These are phyloP conservation scores for Coemansia sp. DNA, from an alignment of 192 early-diverging fungal species.

Conservation along the genomic window DNA sequence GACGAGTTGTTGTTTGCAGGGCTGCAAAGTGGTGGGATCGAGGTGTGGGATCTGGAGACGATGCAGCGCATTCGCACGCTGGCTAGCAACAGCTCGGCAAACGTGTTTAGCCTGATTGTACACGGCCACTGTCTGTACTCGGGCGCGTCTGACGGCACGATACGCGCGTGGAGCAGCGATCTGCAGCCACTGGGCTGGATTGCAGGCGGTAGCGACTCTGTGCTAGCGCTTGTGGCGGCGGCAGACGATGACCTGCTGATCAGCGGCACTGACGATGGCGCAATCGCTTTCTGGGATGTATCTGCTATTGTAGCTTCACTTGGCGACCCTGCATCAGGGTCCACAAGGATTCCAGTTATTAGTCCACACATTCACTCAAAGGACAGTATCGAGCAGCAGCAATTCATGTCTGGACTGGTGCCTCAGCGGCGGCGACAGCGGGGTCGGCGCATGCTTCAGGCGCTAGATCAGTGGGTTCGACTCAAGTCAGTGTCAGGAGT, in stretches of 20 bases:
- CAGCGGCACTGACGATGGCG: conserved; percentile 62
- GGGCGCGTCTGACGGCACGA: conserved; percentile 68
- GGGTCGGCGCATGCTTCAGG: conserved; percentile 57
- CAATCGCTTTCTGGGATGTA: conserved; percentile 62
- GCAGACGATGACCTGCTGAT: conserved; percentile 54
- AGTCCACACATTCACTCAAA: neutral
- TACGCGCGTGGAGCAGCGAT: conserved; percentile 67
- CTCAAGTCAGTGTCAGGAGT: conserved; percentile 69
- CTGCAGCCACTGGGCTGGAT: conserved; percentile 60
- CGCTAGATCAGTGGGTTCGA: conserved; percentile 68
- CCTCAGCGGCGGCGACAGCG: conserved; percentile 13
- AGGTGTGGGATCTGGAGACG: conserved; percentile 78
- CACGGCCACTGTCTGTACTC: conserved; percentile 55
- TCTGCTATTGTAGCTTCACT: conserved; percentile 10
- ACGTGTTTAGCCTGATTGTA: conserved; percentile 61
- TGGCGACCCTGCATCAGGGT: neutral
- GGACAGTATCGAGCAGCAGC: neutral
- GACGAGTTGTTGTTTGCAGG: conserved; percentile 73
- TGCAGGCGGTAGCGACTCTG: conserved; percentile 56
- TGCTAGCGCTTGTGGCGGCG: conserved; percentile 55
- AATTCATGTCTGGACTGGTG: neutral
- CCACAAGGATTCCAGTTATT: neutral
- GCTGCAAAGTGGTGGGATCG: conserved; percentile 69
- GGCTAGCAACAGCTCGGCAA: conserved; percentile 34
- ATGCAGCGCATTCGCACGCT: conserved; percentile 53